Percentiles rank a stretch among this genome's conserved stretches.
These are phyloP conservation scores for Caryopteris hybrid DNA, from an alignment of 305 asterid species.

Conservation along the genomic window DNA sequence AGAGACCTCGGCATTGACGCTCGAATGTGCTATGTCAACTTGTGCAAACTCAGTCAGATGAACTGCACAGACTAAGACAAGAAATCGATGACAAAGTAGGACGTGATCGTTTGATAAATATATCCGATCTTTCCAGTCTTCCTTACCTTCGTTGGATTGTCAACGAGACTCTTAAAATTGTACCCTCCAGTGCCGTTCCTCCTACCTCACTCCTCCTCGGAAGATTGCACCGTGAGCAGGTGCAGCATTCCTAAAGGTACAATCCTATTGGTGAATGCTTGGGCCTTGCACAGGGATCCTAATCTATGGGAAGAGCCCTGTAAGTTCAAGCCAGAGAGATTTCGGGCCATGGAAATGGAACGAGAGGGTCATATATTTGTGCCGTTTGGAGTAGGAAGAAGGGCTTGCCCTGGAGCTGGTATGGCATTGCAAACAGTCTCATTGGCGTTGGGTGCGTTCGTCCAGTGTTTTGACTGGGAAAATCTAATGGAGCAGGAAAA, in stretches of 20 bases:
- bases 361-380: constrained; percentile 25
- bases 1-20: constrained; percentile 36
- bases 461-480: constrained; percentile 56
- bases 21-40: constrained; percentile 45
- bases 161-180: constrained; percentile 45
- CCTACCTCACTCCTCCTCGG: constrained; percentile 37
- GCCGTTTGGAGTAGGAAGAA: constrained; percentile 46
- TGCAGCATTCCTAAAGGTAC: constrained; percentile 37
- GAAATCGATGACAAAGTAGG: constrained; percentile 39
- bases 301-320: constrained; percentile 40
- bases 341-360: constrained; percentile 14
- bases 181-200: constrained; percentile 42
- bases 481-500: constrained; percentile 13
- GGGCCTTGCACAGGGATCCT: constrained; percentile 49
- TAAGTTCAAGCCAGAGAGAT: constrained; percentile 41
- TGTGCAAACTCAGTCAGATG: constrained; percentile 36
- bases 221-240: constrained; percentile 36
- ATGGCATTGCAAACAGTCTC: constrained; percentile 35
- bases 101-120: constrained; percentile 27
- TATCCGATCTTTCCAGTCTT: constrained; percentile 34
- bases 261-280: constrained; percentile 39
- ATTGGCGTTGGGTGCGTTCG: constrained; percentile 35
- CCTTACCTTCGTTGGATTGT: constrained; percentile 40
- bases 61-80: constrained; percentile 21
- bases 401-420: too few relatives aligned